These are phyloP conservation scores for Davidsoniella eucalypti DNA, from an alignment of 2,329 filamentous ascomycete genomes.

Conservation along the genomic window DNA sequence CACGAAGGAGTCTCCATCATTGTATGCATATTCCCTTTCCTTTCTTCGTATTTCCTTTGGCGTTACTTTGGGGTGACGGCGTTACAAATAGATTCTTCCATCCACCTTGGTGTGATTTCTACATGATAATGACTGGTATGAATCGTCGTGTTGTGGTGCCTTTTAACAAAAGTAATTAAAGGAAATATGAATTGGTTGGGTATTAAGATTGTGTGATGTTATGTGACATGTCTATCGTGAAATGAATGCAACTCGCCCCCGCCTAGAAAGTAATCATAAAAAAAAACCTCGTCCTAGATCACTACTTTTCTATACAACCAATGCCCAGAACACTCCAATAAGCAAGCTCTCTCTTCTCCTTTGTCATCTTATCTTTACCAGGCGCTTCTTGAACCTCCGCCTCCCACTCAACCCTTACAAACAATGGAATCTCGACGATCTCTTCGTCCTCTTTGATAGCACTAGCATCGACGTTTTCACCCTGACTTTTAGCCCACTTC, in stretches of 20 bases:
- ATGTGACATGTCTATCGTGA: conserved; percentile 12
- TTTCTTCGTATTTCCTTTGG: too few species aligned
- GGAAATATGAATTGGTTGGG: too few species aligned
- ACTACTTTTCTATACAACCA: conserved; percentile 47
- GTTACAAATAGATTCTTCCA: too few species aligned
- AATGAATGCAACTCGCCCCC: conserved; percentile 15
- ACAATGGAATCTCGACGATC: conserved; percentile 76
- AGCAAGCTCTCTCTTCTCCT: conserved; percentile 72
- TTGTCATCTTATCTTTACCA: conserved; percentile 40
- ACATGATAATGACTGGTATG: too few species aligned
- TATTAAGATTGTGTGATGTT: neutral
- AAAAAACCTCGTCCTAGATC: conserved; percentile 21
- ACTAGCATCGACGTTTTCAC: conserved; percentile 26
- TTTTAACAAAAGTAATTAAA: too few species aligned
- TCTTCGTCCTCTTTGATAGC: conserved; percentile 43
- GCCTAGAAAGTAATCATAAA: neutral
- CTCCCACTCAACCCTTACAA: conserved; percentile 86
- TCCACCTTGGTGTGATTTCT: too few species aligned
- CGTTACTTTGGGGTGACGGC: too few species aligned
- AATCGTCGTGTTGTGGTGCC: too few species aligned
- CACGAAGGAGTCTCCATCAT: conserved; percentile 14
- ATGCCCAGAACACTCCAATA: conserved; percentile 93
- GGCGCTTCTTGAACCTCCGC: conserved; percentile 47
- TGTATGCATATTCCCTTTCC: conserved; percentile 8
- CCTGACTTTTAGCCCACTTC: conserved; percentile 17